A percentile compares a stretch with the other conserved stretches of the same genome.
These are phyloP conservation scores for Rossbeevera mucosa DNA, from an alignment of 768 basidiomycete species.

Conservation along the genomic window DNA sequence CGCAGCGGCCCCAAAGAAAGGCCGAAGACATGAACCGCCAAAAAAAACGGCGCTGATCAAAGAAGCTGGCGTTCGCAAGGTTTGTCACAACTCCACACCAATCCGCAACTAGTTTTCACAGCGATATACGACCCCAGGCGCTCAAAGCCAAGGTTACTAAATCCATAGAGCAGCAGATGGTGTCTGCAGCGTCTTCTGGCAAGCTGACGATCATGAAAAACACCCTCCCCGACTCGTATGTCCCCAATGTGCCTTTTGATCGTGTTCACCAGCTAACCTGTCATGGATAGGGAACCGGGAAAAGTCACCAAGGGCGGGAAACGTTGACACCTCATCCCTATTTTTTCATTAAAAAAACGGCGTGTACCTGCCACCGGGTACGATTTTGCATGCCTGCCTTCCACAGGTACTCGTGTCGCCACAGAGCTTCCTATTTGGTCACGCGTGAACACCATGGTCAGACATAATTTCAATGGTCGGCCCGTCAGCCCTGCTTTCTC, in stretches of 20 bases:
- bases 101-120: not conserved
- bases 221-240: slow-evolving; percentile 32
- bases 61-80: slow-evolving; percentile 70
- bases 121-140: slow-evolving; percentile 40
- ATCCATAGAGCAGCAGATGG: slow-evolving; percentile 90
- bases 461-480: not conserved
- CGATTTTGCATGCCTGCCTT: not conserved
- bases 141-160: slow-evolving; percentile 88
- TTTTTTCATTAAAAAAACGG: slow-evolving; percentile 3
- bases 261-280: not conserved
- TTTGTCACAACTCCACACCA: not conserved
- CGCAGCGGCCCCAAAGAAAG: slow-evolving; percentile 73
- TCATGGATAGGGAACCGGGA: slow-evolving; percentile 16
- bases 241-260: not conserved
- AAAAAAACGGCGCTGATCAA: slow-evolving; percentile 75
- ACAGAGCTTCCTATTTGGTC: not conserved
- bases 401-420: slow-evolving; percentile 3
- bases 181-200: slow-evolving; percentile 80
- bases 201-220: slow-evolving; percentile 93
- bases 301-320: slow-evolving; percentile 16
- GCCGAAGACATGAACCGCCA: slow-evolving; percentile 70
- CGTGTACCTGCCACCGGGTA: slow-evolving; percentile 3
- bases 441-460: not conserved
- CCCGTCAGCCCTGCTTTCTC: not conserved
- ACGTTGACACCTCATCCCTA: slow-evolving; percentile 11